Percentiles rank a stretch among this genome's conserved stretches.
phyloP scores from a whole-genome alignment of 2,329 filamentous ascomycete genomes.

The Arthrinium phaeospermum region DNA sequence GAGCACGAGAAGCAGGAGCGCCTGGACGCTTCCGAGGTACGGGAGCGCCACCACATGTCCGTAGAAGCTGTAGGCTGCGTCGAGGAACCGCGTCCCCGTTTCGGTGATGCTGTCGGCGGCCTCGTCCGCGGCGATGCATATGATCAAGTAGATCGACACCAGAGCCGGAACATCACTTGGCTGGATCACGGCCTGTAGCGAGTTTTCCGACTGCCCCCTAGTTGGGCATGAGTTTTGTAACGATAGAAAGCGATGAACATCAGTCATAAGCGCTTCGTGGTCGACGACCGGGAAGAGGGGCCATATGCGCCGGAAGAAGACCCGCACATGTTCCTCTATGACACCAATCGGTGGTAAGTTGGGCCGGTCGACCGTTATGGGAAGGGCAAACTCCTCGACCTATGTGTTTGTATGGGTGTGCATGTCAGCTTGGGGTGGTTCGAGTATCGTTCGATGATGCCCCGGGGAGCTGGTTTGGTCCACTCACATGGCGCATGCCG shows the following conservation, averaged over 20 bases:
- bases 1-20: conserved; percentile 28
- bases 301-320: conserved; percentile 30
- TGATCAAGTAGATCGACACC: conserved; percentile 27
- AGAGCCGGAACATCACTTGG: conserved; percentile 22
- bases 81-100: conserved; percentile 24
- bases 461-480: background rate
- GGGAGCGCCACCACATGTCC: conserved; percentile 29
- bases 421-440: background rate
- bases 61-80: conserved; percentile 28
- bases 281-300: conserved; percentile 32
- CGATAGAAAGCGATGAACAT: conserved; percentile 22
- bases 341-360: conserved; percentile 24
- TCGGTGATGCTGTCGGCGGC: conserved; percentile 23
- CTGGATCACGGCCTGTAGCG: background rate
- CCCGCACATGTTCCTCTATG: conserved; percentile 23
- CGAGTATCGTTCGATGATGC: background rate
- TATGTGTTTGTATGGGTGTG: background rate
- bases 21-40: conserved; percentile 30
- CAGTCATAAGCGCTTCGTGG: conserved; percentile 22
- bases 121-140: conserved; percentile 31
- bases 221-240: background rate
- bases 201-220: background rate
- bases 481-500: conserved; percentile 29
- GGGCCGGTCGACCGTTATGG: conserved; percentile 25
- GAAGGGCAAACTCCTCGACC: conserved; percentile 31